Evolutionary conservation across 2,329 filamentous ascomycete genomes (phyloP).

Genomic region (Tolypocladium sp.): DNA sequence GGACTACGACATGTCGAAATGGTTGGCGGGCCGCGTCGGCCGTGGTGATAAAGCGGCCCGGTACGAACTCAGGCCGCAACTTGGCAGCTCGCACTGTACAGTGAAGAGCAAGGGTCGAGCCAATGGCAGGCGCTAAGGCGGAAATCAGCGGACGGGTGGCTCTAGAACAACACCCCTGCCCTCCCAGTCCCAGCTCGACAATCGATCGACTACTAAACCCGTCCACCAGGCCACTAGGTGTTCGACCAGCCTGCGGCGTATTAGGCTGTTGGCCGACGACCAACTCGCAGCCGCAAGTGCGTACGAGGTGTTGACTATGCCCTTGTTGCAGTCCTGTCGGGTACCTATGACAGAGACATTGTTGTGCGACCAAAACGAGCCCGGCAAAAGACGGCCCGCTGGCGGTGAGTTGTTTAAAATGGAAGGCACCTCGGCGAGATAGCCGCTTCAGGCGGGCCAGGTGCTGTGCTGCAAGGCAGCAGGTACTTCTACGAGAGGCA

Average conservation of each 20-base stretch:
- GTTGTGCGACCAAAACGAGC: background rate
- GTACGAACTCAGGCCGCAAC: background rate
- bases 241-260: background rate
- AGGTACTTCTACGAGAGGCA: background rate
- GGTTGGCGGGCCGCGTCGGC: background rate
- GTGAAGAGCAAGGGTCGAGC: background rate
- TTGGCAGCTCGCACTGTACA: background rate
- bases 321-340: background rate
- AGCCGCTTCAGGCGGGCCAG: background rate
- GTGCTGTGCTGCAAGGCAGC: background rate
- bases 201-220: background rate
- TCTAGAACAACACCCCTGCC: background rate
- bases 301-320: background rate
- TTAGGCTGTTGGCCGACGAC: background rate
- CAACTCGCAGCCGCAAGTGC: background rate
- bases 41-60: background rate
- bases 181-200: background rate
- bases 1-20: background rate
- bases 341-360: background rate
- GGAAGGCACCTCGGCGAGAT: background rate
- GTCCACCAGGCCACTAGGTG: background rate
- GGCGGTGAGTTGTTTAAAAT: background rate
- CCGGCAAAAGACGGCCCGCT: background rate
- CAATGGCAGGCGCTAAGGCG: background rate
- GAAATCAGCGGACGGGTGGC: background rate